Base-by-base conservation (phyloP, 2,329 filamentous ascomycete species). In the Pseudogymnoascus sp. region DNA sequence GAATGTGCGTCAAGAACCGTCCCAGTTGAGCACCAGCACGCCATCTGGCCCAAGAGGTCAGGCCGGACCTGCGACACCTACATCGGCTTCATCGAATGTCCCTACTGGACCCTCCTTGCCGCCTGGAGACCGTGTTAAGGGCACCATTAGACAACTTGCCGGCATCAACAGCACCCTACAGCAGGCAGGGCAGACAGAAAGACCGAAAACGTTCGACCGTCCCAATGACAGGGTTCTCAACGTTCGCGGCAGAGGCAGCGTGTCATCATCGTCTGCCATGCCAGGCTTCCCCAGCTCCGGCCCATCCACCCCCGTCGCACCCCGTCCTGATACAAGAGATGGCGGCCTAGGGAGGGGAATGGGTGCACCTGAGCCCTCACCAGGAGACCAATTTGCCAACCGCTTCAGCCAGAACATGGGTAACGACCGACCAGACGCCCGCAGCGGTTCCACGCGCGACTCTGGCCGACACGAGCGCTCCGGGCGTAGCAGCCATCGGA, bases 91-190 rank as follows among this genome's bases (percentile, higher is more conserved):
- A 5, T 62, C 72, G 17, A 65, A 66, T 23, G 67, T 72, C 21
- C 72, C 73, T 35, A 74, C 73, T 10, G 73, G 73, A 7, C 72
- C 73, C 50, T 68, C 73, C 28, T 36, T 60, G 19, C 57, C 31
- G 28, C 31, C 57, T 23, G 69, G 60, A n/a, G 72, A 74, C 47
- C 69, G 73, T 60, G 68, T 64, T 50, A 65, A 71, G 53, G 69
- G 71, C 19, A 74, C 71, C 67, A 68, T 78, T 62, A 72, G 84
- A 64, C 83, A 87, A 68, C 75, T 87, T 31, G 80, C 80, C 11
- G 81, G 82, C 53, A 87, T 88, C 65, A 85, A 86, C 68, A 84
- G 75, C 66, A 83, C 80, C 61, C 77, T 86, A 3, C 80, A 82
- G 67, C 80, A 83, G 71, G 78, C 79, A 0, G 80, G 70, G 70